These are phyloP conservation scores for Melampsora larici-populina DNA, from an alignment of 1,284 basidiomycete genomes.

Conservation along the genomic window DNA sequence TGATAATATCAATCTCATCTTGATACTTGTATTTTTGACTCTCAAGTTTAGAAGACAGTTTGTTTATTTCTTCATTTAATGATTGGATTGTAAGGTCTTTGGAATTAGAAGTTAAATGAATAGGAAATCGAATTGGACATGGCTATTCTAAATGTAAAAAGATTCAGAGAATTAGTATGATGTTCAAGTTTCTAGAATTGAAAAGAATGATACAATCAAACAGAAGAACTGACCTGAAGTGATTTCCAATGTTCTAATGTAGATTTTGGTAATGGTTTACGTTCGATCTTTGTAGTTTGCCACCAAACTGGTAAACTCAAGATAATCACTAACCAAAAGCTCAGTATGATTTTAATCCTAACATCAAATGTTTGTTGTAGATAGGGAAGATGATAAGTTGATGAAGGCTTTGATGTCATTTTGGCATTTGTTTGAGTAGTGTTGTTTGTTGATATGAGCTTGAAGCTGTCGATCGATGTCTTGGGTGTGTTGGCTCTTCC, in stretches of 20 bases:
- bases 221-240: constrained; percentile 16
- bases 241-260: constrained; percentile 61
- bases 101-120: constrained; percentile 10
- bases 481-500: too few species aligned
- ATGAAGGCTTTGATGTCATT: too few species aligned
- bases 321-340: constrained; percentile 71
- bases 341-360: constrained; percentile 6
- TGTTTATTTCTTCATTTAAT: constrained; percentile 11
- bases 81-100: not conserved
- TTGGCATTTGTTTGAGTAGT: too few species aligned
- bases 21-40: constrained; percentile 4
- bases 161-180: not conserved
- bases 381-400: too few species aligned
- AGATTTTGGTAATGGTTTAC: constrained; percentile 67
- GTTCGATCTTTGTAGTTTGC: constrained; percentile 77
- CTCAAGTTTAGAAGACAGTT: not conserved
- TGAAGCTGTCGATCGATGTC: too few species aligned
- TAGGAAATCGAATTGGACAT: constrained; percentile 35
- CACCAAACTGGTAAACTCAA: constrained; percentile 80
- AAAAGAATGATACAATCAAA: not conserved
- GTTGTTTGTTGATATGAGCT: too few species aligned
- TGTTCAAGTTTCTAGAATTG: not conserved
- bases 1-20: constrained; percentile 31
- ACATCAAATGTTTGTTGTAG: too few species aligned
- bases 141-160: not conserved